Evolutionary conservation across 116 monocot species (phyloP).

Genomic region (Papilionanthe hybrid): DNA sequence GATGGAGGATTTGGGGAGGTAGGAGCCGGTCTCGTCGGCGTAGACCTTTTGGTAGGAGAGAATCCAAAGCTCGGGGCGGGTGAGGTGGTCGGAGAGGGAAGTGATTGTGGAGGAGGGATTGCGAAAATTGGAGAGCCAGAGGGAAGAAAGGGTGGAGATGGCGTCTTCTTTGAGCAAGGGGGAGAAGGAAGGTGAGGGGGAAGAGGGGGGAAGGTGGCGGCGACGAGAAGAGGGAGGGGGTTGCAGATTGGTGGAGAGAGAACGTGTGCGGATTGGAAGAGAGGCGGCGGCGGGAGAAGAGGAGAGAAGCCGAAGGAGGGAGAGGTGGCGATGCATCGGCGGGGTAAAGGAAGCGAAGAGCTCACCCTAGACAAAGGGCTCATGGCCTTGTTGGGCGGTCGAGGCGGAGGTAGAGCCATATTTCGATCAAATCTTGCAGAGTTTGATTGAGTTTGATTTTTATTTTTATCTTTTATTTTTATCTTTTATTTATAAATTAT

Average conservation of each 20-base stretch:
- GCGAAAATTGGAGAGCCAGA: conserved; percentile 80
- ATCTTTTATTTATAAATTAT: too few relatives aligned
- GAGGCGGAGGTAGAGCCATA: too few relatives aligned
- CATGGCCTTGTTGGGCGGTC: background rate
- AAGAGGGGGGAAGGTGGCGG: conserved; percentile 3
- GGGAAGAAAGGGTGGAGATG: conserved; percentile 49
- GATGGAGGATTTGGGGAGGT: conserved; percentile 61
- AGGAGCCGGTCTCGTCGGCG: conserved; percentile 87
- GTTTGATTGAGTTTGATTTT: too few relatives aligned
- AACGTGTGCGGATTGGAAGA: background rate
- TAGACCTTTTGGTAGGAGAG: conserved; percentile 92
- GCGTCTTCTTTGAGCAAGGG: conserved; percentile 51
- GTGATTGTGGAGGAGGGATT: conserved; percentile 30
- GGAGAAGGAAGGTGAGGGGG: conserved; percentile 30
- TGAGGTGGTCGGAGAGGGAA: conserved; percentile 54
- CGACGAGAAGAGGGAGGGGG: background rate
- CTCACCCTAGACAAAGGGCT: conserved; percentile 2
- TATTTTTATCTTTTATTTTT: too few relatives aligned
- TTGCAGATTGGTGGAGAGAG: background rate
- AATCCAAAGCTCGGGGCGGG: conserved; percentile 66
- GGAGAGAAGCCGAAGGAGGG: too few relatives aligned
- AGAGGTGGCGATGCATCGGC: background rate
- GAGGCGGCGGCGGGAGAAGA: background rate
- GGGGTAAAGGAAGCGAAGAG: background rate
- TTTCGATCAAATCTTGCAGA: too few relatives aligned